phyloP scores from a whole-genome alignment of 345 rosid species.

The Citrus unshiu region DNA sequence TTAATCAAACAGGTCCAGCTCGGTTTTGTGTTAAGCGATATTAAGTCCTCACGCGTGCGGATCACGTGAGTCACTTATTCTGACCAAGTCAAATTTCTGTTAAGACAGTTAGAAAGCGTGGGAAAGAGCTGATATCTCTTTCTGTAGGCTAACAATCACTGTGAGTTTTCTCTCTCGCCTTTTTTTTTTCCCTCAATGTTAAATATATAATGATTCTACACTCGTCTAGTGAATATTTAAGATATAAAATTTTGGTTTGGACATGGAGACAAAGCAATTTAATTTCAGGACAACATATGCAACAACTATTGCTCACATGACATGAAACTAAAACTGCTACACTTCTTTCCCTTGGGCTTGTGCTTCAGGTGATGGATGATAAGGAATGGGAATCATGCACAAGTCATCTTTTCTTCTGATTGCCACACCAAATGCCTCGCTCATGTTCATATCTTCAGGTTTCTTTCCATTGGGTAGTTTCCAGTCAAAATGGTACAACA shows the following conservation, averaged over 20 bases:
- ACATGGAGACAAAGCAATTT: neutral
- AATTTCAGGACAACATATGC: neutral
- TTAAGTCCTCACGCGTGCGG: too few relatives aligned
- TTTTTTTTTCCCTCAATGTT: too few relatives aligned
- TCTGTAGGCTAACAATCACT: too few relatives aligned
- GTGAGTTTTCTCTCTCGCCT: too few relatives aligned
- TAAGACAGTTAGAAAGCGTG: too few relatives aligned
- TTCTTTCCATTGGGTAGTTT: slow-evolving; percentile 15
- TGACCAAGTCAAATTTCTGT: too few relatives aligned
- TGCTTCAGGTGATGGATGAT: neutral
- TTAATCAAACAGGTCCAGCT: neutral
- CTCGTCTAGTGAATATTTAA: too few relatives aligned
- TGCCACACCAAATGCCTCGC: slow-evolving; percentile 8
- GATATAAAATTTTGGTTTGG: neutral
- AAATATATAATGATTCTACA: neutral
- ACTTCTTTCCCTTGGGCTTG: neutral
- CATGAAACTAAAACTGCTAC: neutral
- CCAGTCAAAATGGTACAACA: slow-evolving; percentile 36
- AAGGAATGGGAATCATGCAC: slow-evolving; percentile 9
- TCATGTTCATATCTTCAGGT: slow-evolving; percentile 29
- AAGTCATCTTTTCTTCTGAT: slow-evolving; percentile 21
- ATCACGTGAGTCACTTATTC: too few relatives aligned
- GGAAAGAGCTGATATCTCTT: too few relatives aligned
- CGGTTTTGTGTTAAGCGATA: too few relatives aligned
- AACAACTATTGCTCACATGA: neutral